A percentile compares a stretch with the other conserved stretches of the same genome.
phyloP scores from a whole-genome alignment of 177 flowering plant species.

The Vitis hybrid region DNA sequence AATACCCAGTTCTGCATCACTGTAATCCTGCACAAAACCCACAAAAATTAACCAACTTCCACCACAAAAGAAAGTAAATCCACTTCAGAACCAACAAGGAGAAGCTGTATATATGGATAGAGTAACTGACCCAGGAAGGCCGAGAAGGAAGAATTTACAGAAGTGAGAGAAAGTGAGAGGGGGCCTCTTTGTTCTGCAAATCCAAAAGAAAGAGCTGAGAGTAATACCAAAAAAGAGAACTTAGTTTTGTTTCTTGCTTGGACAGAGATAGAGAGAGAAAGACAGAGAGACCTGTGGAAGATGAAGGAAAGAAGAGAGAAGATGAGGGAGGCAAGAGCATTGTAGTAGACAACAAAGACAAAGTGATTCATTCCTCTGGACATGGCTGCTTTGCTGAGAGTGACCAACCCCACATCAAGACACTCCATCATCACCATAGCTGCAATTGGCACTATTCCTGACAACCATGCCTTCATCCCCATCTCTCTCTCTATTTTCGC shows the following conservation, averaged over 20 bases:
- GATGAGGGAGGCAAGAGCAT: conserved; percentile 36
- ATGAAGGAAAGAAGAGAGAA: conserved; percentile 36
- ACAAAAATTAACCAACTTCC: background rate
- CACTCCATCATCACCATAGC: conserved; percentile 35
- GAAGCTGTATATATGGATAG: background rate
- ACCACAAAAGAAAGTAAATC: background rate
- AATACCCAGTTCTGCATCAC: conserved; percentile 39
- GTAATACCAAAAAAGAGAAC: background rate
- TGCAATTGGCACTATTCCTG: conserved; percentile 28
- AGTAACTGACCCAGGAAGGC: conserved; percentile 38
- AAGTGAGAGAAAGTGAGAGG: conserved; percentile 32
- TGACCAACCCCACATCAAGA: conserved; percentile 34
- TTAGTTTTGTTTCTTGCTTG: background rate
- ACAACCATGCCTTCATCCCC: conserved; percentile 11
- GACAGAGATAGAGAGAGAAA: no score
- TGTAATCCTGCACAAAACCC: conserved; percentile 35
- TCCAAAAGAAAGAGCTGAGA: background rate
- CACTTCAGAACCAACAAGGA: background rate
- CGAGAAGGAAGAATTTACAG: conserved; percentile 47
- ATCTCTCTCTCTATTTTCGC: conserved; percentile 16
- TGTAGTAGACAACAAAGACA: conserved; percentile 39
- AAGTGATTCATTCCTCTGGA: conserved; percentile 41
- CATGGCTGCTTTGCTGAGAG: conserved; percentile 45
- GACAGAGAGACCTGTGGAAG: conserved; percentile 17
- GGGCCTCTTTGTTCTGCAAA: conserved; percentile 33